phyloP scores from a whole-genome alignment of 177 flowering plant species.

The Vitis hybrid region DNA sequence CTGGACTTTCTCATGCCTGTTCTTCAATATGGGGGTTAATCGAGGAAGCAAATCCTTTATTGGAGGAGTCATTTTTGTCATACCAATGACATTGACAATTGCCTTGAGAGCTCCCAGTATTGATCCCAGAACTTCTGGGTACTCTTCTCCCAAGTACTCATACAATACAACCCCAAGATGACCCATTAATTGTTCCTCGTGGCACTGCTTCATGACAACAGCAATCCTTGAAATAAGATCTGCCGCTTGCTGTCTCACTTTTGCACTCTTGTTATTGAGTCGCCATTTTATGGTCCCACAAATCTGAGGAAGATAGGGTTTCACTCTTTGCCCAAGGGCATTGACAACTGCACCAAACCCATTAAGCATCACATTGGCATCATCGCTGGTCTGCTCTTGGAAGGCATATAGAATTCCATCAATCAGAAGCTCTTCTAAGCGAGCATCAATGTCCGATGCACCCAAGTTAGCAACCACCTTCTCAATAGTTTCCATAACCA shows the following conservation, averaged over 20 bases:
- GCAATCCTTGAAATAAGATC: slow-evolving; percentile 97
- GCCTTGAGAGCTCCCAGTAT: slow-evolving; percentile 95
- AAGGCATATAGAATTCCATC: slow-evolving; percentile 98
- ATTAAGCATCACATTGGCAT: slow-evolving; percentile 98
- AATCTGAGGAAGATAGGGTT: slow-evolving; percentile 97
- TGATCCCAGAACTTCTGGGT: slow-evolving; percentile 96
- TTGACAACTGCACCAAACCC: slow-evolving; percentile 99
- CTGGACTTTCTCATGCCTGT: slow-evolving; percentile 97
- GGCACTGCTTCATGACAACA: slow-evolving; percentile 97
- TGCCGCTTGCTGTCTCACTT: slow-evolving; percentile 98
- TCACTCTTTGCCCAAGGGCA: slow-evolving; percentile 94
- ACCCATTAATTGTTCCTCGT: slow-evolving; percentile 98
- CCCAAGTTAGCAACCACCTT: slow-evolving; percentile 95
- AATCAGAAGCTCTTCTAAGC: slow-evolving; percentile 90
- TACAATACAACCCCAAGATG: slow-evolving; percentile 97
- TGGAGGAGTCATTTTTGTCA: slow-evolving; percentile 99
- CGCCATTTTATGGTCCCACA: slow-evolving; percentile 99
- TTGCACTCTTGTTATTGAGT: slow-evolving; percentile 96
- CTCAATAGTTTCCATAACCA: slow-evolving; percentile 99
- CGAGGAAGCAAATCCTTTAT: slow-evolving; percentile 96
- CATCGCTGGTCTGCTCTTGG: slow-evolving; percentile 99
- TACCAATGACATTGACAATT: slow-evolving; percentile 96
- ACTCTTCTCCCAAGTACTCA: slow-evolving; percentile 95
- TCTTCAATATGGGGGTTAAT: slow-evolving; percentile 92
- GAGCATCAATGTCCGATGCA: slow-evolving; percentile 92